Evolutionary conservation across 2,329 filamentous ascomycete genomes (phyloP), one percentile per base, ranked within the genome.

Genomic region (Ascochyta viciae-villosae): DNA sequence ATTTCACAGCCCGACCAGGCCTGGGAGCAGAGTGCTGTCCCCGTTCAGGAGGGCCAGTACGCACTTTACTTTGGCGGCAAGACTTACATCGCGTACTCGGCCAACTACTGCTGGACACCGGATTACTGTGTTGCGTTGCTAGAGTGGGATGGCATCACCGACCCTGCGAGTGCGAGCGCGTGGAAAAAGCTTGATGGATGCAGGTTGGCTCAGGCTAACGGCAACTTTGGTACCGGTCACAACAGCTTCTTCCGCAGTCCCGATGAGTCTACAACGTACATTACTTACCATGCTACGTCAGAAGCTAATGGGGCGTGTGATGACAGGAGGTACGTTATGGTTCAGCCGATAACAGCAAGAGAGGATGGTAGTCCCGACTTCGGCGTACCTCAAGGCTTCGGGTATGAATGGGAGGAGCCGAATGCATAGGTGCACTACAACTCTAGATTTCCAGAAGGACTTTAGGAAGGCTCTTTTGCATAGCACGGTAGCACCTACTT

Each of bases 191-290:
- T 73, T 9, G 33, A 51, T 2, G 82, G 82, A 0, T 83, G 81
- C 15, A 74, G 82, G 2, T 78, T 86, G 37, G 78, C 76, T 19
- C 80, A 77, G 41, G 82, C 79, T 1, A 85, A 85, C 55, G 83
- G 83, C 2, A 83, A 85, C 64, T 85, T 82, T 46, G 83, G 83
- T 16, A 82, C 83, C 0, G 83, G 82, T 0, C 83, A 85, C 58
- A 85, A 85, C 63, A 82, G 81, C 4, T 86, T 86, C 76, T 86
- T 87, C 72, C 74, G 69, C 23, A 85, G 82, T 57, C 83, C 83
- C 0, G 82, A 85, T 58, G 82, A 77, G 3, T 78, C 71, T 0
- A 77, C 85, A 67, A 81, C 78, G 2, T 86, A 80, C 79, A 84
- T 82, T 47, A 80, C 82, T 0, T 86, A 83, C 68, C 83, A 86